Evolutionary conservation across 2,329 filamentous ascomycete species (phyloP), one percentile per base, ranked within the genome.

Genomic region (Claviceps sp.): DNA sequence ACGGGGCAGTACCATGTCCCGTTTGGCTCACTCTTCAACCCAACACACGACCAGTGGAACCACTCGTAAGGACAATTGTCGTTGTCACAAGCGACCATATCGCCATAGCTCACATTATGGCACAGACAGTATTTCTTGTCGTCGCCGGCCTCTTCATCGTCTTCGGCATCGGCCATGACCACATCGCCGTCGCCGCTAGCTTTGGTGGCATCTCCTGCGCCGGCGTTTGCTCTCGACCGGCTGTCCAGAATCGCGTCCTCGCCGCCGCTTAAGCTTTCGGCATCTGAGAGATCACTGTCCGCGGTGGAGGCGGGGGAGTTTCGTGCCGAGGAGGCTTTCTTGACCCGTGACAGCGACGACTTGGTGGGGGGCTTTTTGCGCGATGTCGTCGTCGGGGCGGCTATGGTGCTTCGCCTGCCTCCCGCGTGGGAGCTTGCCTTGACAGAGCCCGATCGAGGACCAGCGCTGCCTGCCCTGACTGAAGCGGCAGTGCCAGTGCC

Each of bases 61-160:
- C 87, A 93, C 69, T 93, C 86, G 62, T 80, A 86, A 47, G 82
- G 81, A 67, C 87, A 93, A 58, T 83, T 77, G 53, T 85, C 81
- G 65, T 91, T 91, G 71, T 93, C 87, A 70, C 87, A 93, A 34
- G 86, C 87, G 56, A 93, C 86, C 87, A 93, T 93, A 62, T 91
- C 85, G 55, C 87, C 87, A 62, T 86, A 89, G 66, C 85, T 88
- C 58, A 90, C 84, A 60, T 85, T 85, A 65, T 90, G 84, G 66
- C 87, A 93, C 34, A 84, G 75, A 69, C 87, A 93, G 69, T 93
- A 93, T 65, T 88, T 86, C 63, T 85, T 84, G 67, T 89, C 85
- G 56, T 84, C 83, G 51, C 81, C 82, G 43, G 84, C 84, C 52
- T 88, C 85, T 48, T 88, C 84, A 37, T 84, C 73, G 64, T 58